These are phyloP conservation scores for Phytophthora kernoviae DNA, from an alignment of 352 stramenopile genomes.

Conservation along the genomic window DNA sequence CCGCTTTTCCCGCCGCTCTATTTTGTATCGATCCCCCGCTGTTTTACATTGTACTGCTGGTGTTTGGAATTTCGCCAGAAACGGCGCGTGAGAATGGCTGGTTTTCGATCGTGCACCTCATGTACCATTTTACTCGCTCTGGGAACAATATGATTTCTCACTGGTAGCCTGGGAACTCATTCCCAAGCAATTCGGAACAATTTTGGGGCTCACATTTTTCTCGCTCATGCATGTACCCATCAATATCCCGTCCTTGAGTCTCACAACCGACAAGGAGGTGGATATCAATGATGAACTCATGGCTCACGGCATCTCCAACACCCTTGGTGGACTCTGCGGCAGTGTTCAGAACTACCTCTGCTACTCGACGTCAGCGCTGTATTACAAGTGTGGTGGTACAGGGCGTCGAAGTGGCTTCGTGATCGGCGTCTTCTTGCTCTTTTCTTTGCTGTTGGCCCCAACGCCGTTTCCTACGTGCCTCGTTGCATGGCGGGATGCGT, in stretches of 20 bases:
- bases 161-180: slow-evolving; percentile 74
- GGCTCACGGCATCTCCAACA: slow-evolving; percentile 93
- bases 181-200: slow-evolving; percentile 73
- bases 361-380: slow-evolving; percentile 86
- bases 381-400: slow-evolving; percentile 89
- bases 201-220: slow-evolving; percentile 91
- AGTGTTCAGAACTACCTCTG: slow-evolving; percentile 93
- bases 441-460: slow-evolving; percentile 91
- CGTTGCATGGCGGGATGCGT: slow-evolving; percentile 93
- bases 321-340: slow-evolving; percentile 80
- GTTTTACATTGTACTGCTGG: slow-evolving; percentile 71
- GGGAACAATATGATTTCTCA: slow-evolving; percentile 75
- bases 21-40: slow-evolving; percentile 83
- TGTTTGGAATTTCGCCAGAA: slow-evolving; percentile 57
- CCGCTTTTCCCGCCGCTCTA: slow-evolving; percentile 79
- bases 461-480: slow-evolving; percentile 87
- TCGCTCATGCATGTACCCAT: slow-evolving; percentile 96
- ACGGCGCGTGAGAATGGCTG: slow-evolving; percentile 68
- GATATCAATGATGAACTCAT: slow-evolving; percentile 95
- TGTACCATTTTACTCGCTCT: slow-evolving; percentile 76
- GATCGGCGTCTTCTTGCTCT: slow-evolving; percentile 69
- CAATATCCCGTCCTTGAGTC: slow-evolving; percentile 92
- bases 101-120: slow-evolving; percentile 77
- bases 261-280: slow-evolving; percentile 84
- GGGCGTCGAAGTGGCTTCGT: slow-evolving; percentile 67